Percentiles rank a stretch among this genome's conserved stretches.
Conservation (phyloP, 768 basidiomycete genomes). For the Auricularia heimuer region DNA sequence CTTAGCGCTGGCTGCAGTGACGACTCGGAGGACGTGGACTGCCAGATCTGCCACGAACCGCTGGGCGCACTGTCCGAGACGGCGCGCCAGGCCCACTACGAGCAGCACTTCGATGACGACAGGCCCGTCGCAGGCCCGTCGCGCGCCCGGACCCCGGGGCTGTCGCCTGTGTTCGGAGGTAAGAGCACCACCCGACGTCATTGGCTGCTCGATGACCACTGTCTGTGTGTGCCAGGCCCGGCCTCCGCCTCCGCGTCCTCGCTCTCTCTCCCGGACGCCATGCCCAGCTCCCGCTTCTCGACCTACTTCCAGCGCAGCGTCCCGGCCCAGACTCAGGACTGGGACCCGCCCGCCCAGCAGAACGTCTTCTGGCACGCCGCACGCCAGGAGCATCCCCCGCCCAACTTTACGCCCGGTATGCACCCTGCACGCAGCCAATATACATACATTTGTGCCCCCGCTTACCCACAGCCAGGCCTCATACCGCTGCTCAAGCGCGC, state of each 20-base stretch:
- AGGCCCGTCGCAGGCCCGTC: neutral
- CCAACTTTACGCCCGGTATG: slow-evolving; percentile 56
- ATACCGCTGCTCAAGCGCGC: slow-evolving; percentile 53
- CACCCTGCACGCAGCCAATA: neutral
- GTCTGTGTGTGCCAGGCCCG: neutral
- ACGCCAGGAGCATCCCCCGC: slow-evolving; percentile 33
- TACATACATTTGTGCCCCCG: no score
- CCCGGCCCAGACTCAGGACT: neutral
- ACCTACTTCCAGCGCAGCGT: neutral
- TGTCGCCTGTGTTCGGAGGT: neutral
- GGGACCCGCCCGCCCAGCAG: slow-evolving; percentile 1
- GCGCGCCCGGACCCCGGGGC: neutral
- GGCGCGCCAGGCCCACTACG: slow-evolving; percentile 47
- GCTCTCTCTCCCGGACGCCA: neutral
- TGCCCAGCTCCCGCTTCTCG: neutral
- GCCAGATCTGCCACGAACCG: slow-evolving; percentile 41
- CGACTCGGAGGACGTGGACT: slow-evolving; percentile 19
- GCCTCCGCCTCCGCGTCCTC: neutral
- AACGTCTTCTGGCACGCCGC: slow-evolving; percentile 62
- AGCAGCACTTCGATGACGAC: slow-evolving; percentile 32
- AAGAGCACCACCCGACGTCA: slow-evolving; percentile 9
- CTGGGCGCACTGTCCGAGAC: slow-evolving; percentile 28
- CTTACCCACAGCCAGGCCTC: slow-evolving; percentile 34
- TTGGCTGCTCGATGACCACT: slow-evolving; percentile 13
- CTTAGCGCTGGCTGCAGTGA: neutral